phyloP scores from a whole-genome alignment of 805 yeast species.

The Ogataea neopini region DNA sequence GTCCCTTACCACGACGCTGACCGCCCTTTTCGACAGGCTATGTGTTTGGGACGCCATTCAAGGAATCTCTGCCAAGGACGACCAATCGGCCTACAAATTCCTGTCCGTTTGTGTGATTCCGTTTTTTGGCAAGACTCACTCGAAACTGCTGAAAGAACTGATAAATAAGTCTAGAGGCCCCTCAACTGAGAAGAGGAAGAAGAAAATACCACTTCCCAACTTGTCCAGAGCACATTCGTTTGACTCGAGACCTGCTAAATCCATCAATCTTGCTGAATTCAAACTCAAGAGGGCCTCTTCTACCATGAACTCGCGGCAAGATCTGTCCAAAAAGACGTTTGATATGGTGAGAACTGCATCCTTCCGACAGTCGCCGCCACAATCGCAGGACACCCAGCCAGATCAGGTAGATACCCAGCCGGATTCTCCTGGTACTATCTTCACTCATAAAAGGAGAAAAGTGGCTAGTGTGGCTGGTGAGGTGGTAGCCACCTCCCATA shows the following conservation, averaged over 20 bases:
- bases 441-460: constrained; percentile 23
- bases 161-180: constrained; percentile 34
- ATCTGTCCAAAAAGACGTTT: constrained; percentile 34
- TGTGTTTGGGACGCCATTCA: constrained; percentile 36
- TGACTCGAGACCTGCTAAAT: neutral
- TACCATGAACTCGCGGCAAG: constrained; percentile 20
- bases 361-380: constrained; percentile 10
- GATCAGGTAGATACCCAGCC: neutral
- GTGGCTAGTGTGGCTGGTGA: neutral
- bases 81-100: constrained; percentile 31
- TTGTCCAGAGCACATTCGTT: constrained; percentile 4
- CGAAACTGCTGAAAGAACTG: constrained; percentile 28
- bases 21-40: constrained; percentile 31
- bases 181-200: constrained; percentile 16
- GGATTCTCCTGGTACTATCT: constrained; percentile 13
- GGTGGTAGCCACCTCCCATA: neutral
- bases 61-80: constrained; percentile 28
- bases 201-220: neutral
- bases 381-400: constrained; percentile 7
- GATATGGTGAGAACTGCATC: constrained; percentile 33
- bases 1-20: too few relatives aligned
- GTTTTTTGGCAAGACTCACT: constrained; percentile 30
- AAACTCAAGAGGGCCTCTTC: constrained; percentile 29
- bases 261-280: constrained; percentile 20
- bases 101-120: constrained; percentile 33